phyloP scores from a whole-genome alignment of 331 rosid genomes.

The Cydonia oblonga region DNA sequence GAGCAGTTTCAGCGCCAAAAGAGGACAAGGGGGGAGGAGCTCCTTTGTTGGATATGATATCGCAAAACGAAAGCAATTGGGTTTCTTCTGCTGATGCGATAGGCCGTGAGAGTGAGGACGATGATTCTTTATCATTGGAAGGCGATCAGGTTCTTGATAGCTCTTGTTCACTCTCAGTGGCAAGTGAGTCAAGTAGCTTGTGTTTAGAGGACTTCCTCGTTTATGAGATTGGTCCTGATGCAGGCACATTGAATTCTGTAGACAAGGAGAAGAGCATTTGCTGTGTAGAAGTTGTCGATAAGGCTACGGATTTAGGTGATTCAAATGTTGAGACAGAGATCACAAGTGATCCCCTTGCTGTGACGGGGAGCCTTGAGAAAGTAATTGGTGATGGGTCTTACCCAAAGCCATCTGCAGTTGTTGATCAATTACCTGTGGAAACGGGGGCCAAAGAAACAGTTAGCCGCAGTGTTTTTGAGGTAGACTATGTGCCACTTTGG shows the following conservation, averaged over 20 bases:
- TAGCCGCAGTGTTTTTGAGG: conserved; percentile 71
- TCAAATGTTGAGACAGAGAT: conserved; percentile 26
- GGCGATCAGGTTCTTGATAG: conserved; percentile 55
- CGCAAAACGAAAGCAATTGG: conserved; percentile 29
- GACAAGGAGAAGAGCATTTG: conserved; percentile 28
- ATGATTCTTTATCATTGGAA: conserved; percentile 56
- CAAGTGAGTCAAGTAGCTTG: conserved; percentile 59
- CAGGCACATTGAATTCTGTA: conserved; percentile 32
- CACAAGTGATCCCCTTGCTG: conserved; percentile 30
- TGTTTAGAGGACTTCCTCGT: conserved; percentile 56
- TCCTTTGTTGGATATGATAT: conserved; percentile 30
- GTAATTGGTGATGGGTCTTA: conserved; percentile 31
- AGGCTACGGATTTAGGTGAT: conserved; percentile 18
- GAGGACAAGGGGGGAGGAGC: conserved; percentile 28
- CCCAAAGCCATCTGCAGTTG: conserved; percentile 22
- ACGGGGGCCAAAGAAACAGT: conserved; percentile 30
- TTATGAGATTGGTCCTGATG: conserved; percentile 37
- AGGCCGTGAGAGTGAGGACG: conserved; percentile 57
- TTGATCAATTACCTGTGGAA: conserved; percentile 46
- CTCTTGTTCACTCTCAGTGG: conserved; percentile 59
- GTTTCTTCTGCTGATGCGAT: conserved; percentile 25
- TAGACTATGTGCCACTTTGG: conserved; percentile 74
- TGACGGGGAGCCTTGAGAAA: conserved; percentile 38
- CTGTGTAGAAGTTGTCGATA: conserved; percentile 28
- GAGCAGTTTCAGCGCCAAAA: conserved; percentile 18